These are phyloP conservation scores for Yamagishiella unicocca DNA, from an alignment of 139 green algal genomes.

Conservation along the genomic window DNA sequence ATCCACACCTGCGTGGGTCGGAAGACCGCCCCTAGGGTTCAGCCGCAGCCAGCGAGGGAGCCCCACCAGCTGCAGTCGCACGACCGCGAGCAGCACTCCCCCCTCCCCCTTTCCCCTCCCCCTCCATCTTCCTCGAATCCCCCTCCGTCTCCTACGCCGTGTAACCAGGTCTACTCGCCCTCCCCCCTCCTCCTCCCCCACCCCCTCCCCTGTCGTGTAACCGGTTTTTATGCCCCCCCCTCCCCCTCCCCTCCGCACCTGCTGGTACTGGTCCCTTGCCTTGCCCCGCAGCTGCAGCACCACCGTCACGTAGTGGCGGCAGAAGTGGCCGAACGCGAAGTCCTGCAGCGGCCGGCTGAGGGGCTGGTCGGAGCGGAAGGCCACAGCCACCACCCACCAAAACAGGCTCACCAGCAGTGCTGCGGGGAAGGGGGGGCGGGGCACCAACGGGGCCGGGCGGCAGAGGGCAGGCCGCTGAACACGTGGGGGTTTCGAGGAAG, in stretches of 20 bases:
- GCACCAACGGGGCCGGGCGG: neutral
- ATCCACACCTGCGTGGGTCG: slow-evolving; percentile 33
- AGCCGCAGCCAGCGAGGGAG: too few relatives aligned
- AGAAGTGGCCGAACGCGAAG: slow-evolving; percentile 52
- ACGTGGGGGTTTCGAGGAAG: too few relatives aligned
- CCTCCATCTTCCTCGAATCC: too few relatives aligned
- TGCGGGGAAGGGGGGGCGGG: neutral
- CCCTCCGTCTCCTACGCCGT: too few relatives aligned
- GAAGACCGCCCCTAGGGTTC: too few relatives aligned
- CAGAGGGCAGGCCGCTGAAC: neutral
- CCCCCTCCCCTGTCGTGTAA: too few relatives aligned
- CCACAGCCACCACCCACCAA: slow-evolving; percentile 60
- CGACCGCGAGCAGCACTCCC: too few relatives aligned
- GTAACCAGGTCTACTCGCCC: too few relatives aligned
- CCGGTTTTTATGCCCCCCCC: too few relatives aligned
- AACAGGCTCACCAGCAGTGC: slow-evolving; percentile 55
- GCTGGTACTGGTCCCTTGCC: slow-evolving; percentile 40
- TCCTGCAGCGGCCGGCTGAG: slow-evolving; percentile 37
- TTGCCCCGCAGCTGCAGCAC: slow-evolving; percentile 44
- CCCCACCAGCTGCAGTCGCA: too few relatives aligned
- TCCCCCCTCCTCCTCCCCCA: too few relatives aligned
- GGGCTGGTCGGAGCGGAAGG: slow-evolving; percentile 51
- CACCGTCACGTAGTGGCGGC: slow-evolving; percentile 41
- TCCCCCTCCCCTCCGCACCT: neutral
- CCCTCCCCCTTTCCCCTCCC: too few relatives aligned